These are phyloP conservation scores for Ophiostoma novo-ulmi DNA, from an alignment of 2,329 filamentous ascomycete genomes.

Conservation along the genomic window DNA sequence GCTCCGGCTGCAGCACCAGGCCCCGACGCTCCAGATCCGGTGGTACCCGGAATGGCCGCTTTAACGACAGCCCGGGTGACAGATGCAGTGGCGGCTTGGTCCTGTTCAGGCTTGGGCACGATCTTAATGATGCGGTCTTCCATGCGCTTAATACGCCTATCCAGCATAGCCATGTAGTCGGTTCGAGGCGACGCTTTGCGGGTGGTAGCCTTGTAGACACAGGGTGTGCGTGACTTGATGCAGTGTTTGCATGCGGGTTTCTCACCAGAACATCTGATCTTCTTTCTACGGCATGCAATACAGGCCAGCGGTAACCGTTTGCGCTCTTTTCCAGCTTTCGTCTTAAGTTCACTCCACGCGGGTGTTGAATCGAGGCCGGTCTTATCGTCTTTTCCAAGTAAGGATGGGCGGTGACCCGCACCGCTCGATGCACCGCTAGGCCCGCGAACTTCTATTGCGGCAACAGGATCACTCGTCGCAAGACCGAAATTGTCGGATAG, in stretches of 20 bases:
- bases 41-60: constrained; percentile 60
- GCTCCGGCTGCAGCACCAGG: constrained; percentile 36
- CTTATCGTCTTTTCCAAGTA: constrained; percentile 50
- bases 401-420: constrained; percentile 14
- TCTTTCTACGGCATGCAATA: constrained; percentile 92
- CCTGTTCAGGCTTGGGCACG: constrained; percentile 79
- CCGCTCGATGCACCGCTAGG: constrained; percentile 37
- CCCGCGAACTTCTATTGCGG: constrained; percentile 46
- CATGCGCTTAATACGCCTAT: constrained; percentile 93
- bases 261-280: constrained; percentile 95
- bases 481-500: constrained; percentile 57
- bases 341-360: constrained; percentile 78
- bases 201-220: constrained; percentile 95
- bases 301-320: constrained; percentile 90
- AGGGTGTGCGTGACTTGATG: constrained; percentile 83
- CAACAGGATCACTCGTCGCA: constrained; percentile 41
- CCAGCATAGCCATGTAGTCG: constrained; percentile 98
- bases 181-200: constrained; percentile 90
- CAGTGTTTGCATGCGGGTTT: constrained; percentile 98
- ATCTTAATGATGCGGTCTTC: constrained; percentile 96
- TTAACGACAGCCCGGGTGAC: constrained; percentile 81
- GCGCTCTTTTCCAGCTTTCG: constrained; percentile 90
- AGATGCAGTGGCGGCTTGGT: constrained; percentile 48
- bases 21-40: constrained; percentile 25
- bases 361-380: constrained; percentile 48